Evolutionary conservation across 805 yeast genomes (phyloP).

Genomic region (Monosporozyma siamensis): DNA sequence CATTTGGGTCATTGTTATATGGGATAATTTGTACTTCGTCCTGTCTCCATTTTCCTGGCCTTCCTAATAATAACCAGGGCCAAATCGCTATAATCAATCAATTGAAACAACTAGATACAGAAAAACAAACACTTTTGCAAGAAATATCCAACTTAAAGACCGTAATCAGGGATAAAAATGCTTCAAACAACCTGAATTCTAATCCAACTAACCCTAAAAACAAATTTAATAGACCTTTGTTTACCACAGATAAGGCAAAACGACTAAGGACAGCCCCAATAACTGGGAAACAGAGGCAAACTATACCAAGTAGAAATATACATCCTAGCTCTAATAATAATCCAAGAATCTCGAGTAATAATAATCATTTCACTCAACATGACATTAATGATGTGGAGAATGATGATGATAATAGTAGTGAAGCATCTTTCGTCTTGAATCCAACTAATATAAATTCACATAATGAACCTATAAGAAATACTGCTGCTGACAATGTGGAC

Average conservation of each 20-base stretch:
- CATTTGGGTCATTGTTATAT: slow-evolving; percentile 65
- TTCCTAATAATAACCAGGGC: slow-evolving; percentile 21
- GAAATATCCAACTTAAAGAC: slow-evolving; percentile 6
- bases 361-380: neutral
- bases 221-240: slow-evolving; percentile 5
- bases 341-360: neutral
- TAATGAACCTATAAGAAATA: slow-evolving; percentile 3
- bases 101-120: slow-evolving; percentile 14
- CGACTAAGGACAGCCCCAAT: neutral
- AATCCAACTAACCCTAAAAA: neutral
- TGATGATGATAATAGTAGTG: slow-evolving; percentile 24
- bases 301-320: neutral
- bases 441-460: slow-evolving; percentile 16
- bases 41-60: slow-evolving; percentile 60
- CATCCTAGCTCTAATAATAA: neutral
- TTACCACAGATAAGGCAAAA: slow-evolving; percentile 4
- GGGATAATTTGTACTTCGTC: slow-evolving; percentile 81
- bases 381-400: neutral
- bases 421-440: slow-evolving; percentile 28
- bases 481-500: slow-evolving; percentile 3
- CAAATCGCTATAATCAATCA: slow-evolving; percentile 17
- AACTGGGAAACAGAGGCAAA: neutral
- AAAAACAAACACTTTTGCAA: slow-evolving; percentile 12
- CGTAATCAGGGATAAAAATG: neutral
- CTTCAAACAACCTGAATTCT: neutral